Conservation (phyloP, 345 rosid genomes). For the Tarenaya hassleriana region DNA sequence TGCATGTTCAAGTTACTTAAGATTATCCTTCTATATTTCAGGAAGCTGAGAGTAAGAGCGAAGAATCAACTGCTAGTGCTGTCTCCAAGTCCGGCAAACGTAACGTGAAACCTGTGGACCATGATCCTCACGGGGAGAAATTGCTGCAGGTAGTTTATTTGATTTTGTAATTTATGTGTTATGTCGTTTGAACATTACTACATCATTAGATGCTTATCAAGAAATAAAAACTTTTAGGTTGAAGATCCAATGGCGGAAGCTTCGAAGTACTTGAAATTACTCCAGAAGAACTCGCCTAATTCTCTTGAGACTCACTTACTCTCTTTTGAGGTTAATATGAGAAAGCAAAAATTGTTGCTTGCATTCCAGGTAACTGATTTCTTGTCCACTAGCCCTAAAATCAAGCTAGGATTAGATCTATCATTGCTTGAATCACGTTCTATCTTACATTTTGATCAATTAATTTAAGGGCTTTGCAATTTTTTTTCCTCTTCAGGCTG, state of each 20-base stretch:
- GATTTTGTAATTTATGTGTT: not conserved
- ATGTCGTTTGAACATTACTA: conserved; percentile 5
- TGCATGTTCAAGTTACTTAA: conserved; percentile 21
- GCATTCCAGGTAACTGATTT: conserved; percentile 71
- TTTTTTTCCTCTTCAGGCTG: conserved; percentile 48
- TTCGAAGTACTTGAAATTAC: conserved; percentile 85
- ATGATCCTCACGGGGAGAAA: conserved; percentile 90
- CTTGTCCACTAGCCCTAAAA: conserved; percentile 5
- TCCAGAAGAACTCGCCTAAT: conserved; percentile 75
- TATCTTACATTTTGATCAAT: not conserved
- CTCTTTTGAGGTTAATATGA: conserved; percentile 91
- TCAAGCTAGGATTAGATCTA: not conserved
- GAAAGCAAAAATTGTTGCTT: conserved; percentile 83
- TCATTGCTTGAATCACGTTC: conserved; percentile 1
- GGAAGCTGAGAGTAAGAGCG: conserved; percentile 91
- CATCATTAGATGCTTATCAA: conserved; percentile 15
- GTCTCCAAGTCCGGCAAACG: conserved; percentile 84
- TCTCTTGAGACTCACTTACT: conserved; percentile 90
- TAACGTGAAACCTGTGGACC: conserved; percentile 83
- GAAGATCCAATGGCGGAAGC: conserved; percentile 92
- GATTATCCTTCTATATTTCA: conserved; percentile 30
- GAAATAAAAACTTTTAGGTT: conserved; percentile 39
- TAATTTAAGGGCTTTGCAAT: not conserved
- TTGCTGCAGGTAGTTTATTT: conserved; percentile 62
- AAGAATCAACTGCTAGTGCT: conserved; percentile 63